phyloP scores from a whole-genome alignment of 768 basidiomycete species.

The Rhodotorula sphaerocarpa region DNA sequence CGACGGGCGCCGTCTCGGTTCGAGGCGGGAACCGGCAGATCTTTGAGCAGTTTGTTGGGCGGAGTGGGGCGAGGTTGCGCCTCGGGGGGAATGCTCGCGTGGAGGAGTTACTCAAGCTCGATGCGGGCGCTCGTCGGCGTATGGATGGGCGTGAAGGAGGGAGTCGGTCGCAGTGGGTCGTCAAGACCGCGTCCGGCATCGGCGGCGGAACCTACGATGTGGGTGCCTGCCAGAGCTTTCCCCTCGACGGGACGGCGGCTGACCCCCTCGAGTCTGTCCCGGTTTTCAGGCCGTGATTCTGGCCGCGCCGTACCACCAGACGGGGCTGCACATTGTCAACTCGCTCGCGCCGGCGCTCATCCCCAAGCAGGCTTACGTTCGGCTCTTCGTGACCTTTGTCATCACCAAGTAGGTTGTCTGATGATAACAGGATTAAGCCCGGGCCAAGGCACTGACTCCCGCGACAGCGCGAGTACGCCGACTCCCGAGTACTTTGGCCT shows the following conservation, averaged over 20 bases:
- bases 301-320: slow-evolving; percentile 73
- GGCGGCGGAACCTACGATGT: slow-evolving; percentile 29
- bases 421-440: not conserved
- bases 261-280: not conserved
- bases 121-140: not conserved
- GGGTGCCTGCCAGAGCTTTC: not conserved
- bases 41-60: slow-evolving; percentile 69
- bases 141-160: no score
- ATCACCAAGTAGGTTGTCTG: slow-evolving; percentile 52
- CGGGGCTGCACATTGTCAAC: slow-evolving; percentile 42
- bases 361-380: slow-evolving; percentile 66
- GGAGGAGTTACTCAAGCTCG: slow-evolving; percentile 32
- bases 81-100: slow-evolving; percentile 46
- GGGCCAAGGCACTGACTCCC: no score
- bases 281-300: slow-evolving; percentile 60
- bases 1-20: slow-evolving; percentile 58
- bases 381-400: slow-evolving; percentile 79
- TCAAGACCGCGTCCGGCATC: slow-evolving; percentile 13
- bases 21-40: slow-evolving; percentile 74
- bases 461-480: slow-evolving; percentile 47
- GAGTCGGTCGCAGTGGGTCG: slow-evolving; percentile 19
- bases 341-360: slow-evolving; percentile 48
- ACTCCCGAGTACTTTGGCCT: slow-evolving; percentile 60
- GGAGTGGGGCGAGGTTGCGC: slow-evolving; percentile 60
- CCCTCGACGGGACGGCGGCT: no score